Percentiles rank a stretch among this genome's conserved stretches.
These are phyloP conservation scores for Solanum sejunctum DNA, from an alignment of 257 asterid genomes.

Conservation along the genomic window DNA sequence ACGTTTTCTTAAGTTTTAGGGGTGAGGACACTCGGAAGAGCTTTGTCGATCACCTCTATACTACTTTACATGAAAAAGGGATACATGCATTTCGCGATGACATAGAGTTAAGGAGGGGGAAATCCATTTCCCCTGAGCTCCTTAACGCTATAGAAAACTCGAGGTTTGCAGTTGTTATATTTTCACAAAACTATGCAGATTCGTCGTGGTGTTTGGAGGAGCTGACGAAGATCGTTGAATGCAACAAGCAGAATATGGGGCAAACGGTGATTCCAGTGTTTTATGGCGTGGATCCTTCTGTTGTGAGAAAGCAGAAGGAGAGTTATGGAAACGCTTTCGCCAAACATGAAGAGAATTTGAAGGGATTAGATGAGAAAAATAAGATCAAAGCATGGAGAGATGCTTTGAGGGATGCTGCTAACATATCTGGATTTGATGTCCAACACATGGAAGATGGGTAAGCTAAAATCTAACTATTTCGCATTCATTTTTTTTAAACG, in stretches of 20 bases:
- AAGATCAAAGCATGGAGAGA: slow-evolving; percentile 1
- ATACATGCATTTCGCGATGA: slow-evolving; percentile 1
- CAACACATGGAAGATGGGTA: slow-evolving; percentile 2
- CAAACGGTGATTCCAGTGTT: slow-evolving; percentile 1
- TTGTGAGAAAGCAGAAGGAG: background rate
- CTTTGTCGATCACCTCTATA: slow-evolving; percentile 3
- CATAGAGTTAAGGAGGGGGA: background rate
- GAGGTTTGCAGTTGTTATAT: background rate
- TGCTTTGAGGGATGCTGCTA: slow-evolving; percentile 2
- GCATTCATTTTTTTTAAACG: no score
- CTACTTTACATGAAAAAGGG: background rate
- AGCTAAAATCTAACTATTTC: no score
- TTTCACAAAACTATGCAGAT: slow-evolving; percentile 1
- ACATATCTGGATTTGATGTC: background rate
- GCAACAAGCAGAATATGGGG: background rate
- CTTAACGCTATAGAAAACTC: background rate
- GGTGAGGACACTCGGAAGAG: slow-evolving; percentile 9
- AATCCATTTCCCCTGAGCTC: background rate
- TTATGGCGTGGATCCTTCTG: slow-evolving; percentile 2
- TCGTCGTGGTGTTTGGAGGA: slow-evolving; percentile 8
- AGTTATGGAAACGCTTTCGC: background rate
- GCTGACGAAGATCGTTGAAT: background rate
- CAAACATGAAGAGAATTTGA: background rate
- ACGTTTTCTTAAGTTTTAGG: slow-evolving; percentile 12
- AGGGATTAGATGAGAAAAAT: background rate